These are phyloP conservation scores for Paxillus ammoniavirescens DNA, from an alignment of 768 basidiomycete genomes.

Conservation along the genomic window DNA sequence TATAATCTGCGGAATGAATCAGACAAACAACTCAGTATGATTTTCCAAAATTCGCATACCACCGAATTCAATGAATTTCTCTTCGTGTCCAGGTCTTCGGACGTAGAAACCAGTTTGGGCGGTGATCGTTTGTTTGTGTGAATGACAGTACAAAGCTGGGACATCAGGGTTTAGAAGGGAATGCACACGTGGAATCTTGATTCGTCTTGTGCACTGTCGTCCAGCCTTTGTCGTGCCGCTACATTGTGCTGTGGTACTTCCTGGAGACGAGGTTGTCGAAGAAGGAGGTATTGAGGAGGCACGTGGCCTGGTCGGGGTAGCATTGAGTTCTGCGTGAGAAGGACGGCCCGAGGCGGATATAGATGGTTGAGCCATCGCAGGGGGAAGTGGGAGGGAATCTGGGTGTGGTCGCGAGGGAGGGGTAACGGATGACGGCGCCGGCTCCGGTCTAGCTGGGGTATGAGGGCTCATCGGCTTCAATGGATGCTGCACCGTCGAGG, in stretches of 20 bases:
- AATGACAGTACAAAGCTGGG: conserved; percentile 53
- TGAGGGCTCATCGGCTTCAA: conserved; percentile 6
- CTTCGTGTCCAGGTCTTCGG: conserved; percentile 36
- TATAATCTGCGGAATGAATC: conserved; percentile 48
- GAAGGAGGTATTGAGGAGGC: conserved; percentile 15
- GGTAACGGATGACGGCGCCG: conserved; percentile 14
- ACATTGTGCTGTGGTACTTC: conserved; percentile 45
- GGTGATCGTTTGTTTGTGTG: conserved; percentile 56
- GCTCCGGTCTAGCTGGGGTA: conserved; percentile 14
- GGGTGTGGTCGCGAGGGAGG: conserved; percentile 35
- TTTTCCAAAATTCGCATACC: conserved; percentile 36
- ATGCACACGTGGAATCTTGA: conserved; percentile 43
- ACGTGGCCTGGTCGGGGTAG: conserved; percentile 21
- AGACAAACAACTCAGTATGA: conserved; percentile 1
- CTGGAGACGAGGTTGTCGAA: conserved; percentile 16
- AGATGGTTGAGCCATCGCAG: not conserved
- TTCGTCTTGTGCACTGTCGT: conserved; percentile 56
- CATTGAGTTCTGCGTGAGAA: conserved; percentile 10
- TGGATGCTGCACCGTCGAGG: conserved; percentile 39
- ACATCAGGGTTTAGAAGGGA: conserved; percentile 20
- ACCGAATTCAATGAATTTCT: conserved; percentile 55
- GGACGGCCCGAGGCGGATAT: conserved; percentile 3
- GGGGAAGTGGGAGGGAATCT: conserved; percentile 20
- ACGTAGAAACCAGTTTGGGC: conserved; percentile 56
- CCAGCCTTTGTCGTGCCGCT: conserved; percentile 63